Evolutionary conservation across 495 filamentous ascomycete genomes (phyloP), one percentile per base, ranked within the genome.

Genomic region (Penicillium mononematosum): DNA sequence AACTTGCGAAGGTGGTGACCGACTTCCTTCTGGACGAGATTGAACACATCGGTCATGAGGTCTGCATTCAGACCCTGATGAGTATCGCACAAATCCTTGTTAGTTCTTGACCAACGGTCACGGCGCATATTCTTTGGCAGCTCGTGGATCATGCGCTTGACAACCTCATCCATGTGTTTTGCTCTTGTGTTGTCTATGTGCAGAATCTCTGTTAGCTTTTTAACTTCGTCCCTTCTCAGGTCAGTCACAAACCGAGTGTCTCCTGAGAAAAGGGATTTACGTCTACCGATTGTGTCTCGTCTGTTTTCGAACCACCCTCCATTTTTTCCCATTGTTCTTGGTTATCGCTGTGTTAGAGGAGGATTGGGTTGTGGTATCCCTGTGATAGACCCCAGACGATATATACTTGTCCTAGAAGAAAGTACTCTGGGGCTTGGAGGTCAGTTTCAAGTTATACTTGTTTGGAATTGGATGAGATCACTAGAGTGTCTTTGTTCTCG

Each of bases 1-100:
- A 75, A 53, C n/a, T 58, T 50, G 12, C 43, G 55, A n/a, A 75
- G 45, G 8, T 69, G 62, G 19, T 47, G 22, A 17, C 32, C 42
- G 11, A 55, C 66, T 32, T 76, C 75, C 12, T 47, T 25, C 44
- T 67, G 49, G 0, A 75, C 45, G 1, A 74, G 61, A 0, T 16
- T 10, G 6, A 71, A 56, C 0, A 70, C 42, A 32, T 70, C 42
- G 19, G 42, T 17, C 9, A 68, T 59, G 2, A 73, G 24, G 20
- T 60, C 55, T 8, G 54, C 34, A 34, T 74, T 72, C 25, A 77
- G 43, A 0, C 44, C 17, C 29, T 53, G 4, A 52, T 70, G 63
- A 59, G 69, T 8, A 11, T 55, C 22, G 25, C 57, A 63, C 25
- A 62, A 27, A 10, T 32, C 5, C 4, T 32, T 44, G 22, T 38